Conservation (phyloP, 148 eudicot species). For the Nepenthes mirabilis region DNA sequence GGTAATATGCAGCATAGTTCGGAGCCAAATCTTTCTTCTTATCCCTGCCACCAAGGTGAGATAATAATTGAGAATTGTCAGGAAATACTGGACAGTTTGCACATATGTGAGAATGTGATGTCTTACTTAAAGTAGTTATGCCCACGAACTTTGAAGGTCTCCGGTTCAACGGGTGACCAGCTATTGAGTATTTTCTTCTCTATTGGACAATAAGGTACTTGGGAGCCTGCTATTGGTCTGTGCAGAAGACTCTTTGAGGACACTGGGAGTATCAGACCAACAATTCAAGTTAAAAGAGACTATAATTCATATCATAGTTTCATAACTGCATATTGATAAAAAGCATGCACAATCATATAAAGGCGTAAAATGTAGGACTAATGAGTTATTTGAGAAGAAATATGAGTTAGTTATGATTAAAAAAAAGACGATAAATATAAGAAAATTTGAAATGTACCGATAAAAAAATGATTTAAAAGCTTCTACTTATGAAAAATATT, state of each 20-base stretch:
- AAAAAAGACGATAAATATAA: too few relatives aligned
- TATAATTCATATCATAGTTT: background rate
- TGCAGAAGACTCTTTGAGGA: conserved; percentile 70
- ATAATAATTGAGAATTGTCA: background rate
- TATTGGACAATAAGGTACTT: conserved; percentile 74
- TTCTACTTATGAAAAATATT: too few relatives aligned
- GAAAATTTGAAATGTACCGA: too few relatives aligned
- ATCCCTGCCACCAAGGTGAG: conserved; percentile 44
- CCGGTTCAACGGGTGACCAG: conserved; percentile 56
- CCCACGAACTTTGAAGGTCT: conserved; percentile 68
- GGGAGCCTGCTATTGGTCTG: conserved; percentile 91
- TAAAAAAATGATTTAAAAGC: too few relatives aligned
- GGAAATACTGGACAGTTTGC: background rate
- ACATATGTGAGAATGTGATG: background rate
- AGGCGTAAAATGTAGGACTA: too few relatives aligned
- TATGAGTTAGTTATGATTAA: too few relatives aligned
- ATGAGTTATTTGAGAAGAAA: too few relatives aligned
- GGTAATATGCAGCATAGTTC: conserved; percentile 64
- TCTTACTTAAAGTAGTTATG: conserved; percentile 64
- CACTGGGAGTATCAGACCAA: conserved; percentile 24
- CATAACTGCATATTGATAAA: too few relatives aligned
- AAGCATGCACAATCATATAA: too few relatives aligned
- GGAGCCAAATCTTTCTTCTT: conserved; percentile 86
- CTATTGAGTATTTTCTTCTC: conserved; percentile 71
- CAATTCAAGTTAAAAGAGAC: background rate